Percentiles rank a stretch among this genome's conserved stretches.
These are phyloP conservation scores for Saussurea involucrata DNA, from an alignment of 129 eudicot species.

Conservation along the genomic window DNA sequence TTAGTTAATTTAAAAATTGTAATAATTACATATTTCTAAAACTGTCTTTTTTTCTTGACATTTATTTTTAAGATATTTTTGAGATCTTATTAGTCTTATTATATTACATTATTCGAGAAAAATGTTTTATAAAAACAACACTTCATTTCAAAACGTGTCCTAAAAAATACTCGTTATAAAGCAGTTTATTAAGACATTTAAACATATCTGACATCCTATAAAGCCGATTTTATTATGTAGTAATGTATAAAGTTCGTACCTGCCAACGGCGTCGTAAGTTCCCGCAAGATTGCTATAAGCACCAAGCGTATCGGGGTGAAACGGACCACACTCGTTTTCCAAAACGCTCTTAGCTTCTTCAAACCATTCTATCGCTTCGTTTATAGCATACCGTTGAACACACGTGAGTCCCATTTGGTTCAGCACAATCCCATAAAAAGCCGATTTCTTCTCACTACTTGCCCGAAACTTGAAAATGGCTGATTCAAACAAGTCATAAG, in stretches of 20 bases:
- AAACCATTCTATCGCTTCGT: slow-evolving; percentile 64
- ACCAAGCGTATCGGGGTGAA: slow-evolving; percentile 78
- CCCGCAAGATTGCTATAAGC: slow-evolving; percentile 89
- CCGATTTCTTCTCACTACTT: slow-evolving; percentile 74
- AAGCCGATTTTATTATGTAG: neutral
- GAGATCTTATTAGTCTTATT: neutral
- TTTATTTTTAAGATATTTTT: too few species aligned
- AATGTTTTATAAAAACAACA: too few species aligned
- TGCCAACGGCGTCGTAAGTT: slow-evolving; percentile 83
- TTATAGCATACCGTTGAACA: slow-evolving; percentile 69
- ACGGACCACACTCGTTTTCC: slow-evolving; percentile 69
- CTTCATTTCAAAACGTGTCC: too few species aligned
- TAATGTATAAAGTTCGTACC: slow-evolving; percentile 31
- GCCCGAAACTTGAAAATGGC: slow-evolving; percentile 62
- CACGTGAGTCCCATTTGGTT: slow-evolving; percentile 88
- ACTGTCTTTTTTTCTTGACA: neutral
- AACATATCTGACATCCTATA: too few species aligned
- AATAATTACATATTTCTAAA: too few species aligned
- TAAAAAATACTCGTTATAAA: too few species aligned
- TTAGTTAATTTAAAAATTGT: neutral
- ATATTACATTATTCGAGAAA: too few species aligned
- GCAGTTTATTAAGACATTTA: too few species aligned
- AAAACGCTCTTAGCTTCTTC: slow-evolving; percentile 69
- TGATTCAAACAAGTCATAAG: slow-evolving; percentile 48
- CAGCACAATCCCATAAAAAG: slow-evolving; percentile 71